phyloP scores from a whole-genome alignment of 176 grass and related monocot genomes.

The Carex littledalei region DNA sequence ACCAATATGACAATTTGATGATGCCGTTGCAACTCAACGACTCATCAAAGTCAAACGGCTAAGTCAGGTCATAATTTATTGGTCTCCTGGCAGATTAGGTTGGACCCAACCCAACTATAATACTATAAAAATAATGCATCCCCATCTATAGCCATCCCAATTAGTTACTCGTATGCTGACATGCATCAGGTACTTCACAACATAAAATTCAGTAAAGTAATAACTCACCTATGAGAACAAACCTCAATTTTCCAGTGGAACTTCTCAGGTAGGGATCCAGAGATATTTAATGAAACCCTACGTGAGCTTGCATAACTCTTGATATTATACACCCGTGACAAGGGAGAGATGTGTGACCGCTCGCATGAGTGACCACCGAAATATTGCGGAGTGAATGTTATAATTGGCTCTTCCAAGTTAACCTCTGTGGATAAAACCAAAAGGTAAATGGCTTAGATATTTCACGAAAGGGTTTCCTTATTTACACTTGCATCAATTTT shows the following conservation, averaged over 20 bases:
- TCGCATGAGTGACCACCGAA: conserved; percentile 54
- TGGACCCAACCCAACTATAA: not conserved
- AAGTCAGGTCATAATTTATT: not conserved
- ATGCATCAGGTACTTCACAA: not conserved
- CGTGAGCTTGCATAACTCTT: conserved; percentile 52
- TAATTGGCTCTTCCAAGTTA: conserved; percentile 43
- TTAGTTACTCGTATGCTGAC: not conserved
- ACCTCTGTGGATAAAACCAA: conserved; percentile 45
- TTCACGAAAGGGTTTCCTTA: not conserved
- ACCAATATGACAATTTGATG: not conserved
- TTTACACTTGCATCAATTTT: not conserved
- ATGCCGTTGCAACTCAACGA: not conserved
- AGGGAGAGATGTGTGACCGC: conserved; percentile 47
- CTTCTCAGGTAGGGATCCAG: conserved; percentile 54
- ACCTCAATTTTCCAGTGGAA: conserved; percentile 61
- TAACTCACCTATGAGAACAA: conserved; percentile 79
- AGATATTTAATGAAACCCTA: conserved; percentile 54
- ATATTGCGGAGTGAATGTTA: conserved; percentile 42
- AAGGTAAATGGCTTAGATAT: not conserved
- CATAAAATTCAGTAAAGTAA: not conserved
- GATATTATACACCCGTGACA: conserved; percentile 57
- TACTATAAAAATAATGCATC: not conserved
- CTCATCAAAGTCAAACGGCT: not conserved
- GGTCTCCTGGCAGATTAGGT: not conserved
- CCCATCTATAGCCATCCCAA: not conserved